A percentile compares a stretch with the other conserved stretches of the same genome.
Conservation (phyloP, 495 filamentous ascomycete genomes). For the Arthonia radiata region DNA sequence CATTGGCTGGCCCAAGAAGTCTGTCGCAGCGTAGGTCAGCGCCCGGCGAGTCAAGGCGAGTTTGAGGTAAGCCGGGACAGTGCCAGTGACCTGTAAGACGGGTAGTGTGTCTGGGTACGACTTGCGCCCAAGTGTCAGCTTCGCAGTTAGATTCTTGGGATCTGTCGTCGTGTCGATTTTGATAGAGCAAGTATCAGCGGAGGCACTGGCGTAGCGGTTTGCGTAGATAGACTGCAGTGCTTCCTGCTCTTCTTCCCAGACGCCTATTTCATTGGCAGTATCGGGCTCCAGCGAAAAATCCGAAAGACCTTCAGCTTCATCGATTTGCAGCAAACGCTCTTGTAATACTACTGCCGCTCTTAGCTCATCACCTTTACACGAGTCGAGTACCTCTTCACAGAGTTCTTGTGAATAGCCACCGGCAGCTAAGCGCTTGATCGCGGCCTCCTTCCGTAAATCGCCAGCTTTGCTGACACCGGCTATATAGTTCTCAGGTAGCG, state of each 20-base stretch:
- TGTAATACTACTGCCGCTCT: conserved; percentile 59
- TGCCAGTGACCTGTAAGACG: conserved; percentile 40
- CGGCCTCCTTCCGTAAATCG: conserved; percentile 52
- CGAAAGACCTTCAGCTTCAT: conserved; percentile 19
- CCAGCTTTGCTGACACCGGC: conserved; percentile 67
- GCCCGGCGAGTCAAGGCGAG: conserved; percentile 66
- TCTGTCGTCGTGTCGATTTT: conserved; percentile 20
- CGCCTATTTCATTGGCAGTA: conserved; percentile 10
- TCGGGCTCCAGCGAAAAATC: conserved; percentile 5
- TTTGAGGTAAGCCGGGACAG: conserved; percentile 76
- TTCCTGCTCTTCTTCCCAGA: conserved; percentile 69
- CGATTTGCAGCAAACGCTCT: conserved; percentile 26
- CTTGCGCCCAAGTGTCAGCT: conserved; percentile 25
- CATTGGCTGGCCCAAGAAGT: conserved; percentile 59
- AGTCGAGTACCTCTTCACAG: conserved; percentile 47
- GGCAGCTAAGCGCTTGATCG: conserved; percentile 55
- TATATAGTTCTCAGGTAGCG: conserved; percentile 68
- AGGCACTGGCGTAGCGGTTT: conserved; percentile 30
- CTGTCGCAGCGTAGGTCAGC: conserved; percentile 37
- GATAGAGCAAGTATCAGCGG: conserved; percentile 38
- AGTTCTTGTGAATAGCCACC: conserved; percentile 69
- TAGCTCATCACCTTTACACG: conserved; percentile 43
- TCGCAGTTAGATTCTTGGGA: conserved; percentile 17
- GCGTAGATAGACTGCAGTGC: conserved; percentile 61
- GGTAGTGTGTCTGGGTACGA: conserved; percentile 54